Percentiles rank a stretch among this genome's conserved stretches.
These are phyloP conservation scores for Colletotrichum neosansevieriae DNA, from an alignment of 2,329 filamentous ascomycete species.

Conservation along the genomic window DNA sequence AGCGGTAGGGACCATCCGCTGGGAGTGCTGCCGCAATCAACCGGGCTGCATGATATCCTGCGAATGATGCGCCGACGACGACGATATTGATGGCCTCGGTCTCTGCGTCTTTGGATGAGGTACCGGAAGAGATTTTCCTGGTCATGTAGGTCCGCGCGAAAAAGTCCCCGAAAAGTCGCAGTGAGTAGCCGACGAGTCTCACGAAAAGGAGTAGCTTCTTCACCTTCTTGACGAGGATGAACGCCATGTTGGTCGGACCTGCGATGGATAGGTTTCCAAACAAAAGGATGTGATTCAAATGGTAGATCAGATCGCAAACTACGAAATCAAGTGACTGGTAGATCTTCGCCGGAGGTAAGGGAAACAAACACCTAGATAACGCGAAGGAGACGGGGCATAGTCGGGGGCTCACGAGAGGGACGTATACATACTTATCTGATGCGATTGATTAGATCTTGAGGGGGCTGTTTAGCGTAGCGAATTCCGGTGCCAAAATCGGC, in stretches of 20 bases:
- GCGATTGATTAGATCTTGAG: constrained; percentile 49
- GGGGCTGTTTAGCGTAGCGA: neutral
- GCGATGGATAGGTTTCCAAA: neutral
- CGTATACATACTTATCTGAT: constrained; percentile 48
- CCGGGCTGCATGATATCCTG: constrained; percentile 63
- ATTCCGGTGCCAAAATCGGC: constrained; percentile 9
- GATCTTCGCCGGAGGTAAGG: neutral
- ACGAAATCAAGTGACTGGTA: neutral
- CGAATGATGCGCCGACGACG: constrained; percentile 69
- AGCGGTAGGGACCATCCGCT: constrained; percentile 58
- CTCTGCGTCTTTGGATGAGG: constrained; percentile 30
- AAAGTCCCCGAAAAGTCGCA: constrained; percentile 37
- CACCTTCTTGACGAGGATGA: constrained; percentile 43
- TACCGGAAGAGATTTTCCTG: constrained; percentile 29
- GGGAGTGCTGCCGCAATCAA: constrained; percentile 62
- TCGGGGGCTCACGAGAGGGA: neutral
- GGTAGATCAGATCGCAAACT: neutral
- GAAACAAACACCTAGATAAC: neutral
- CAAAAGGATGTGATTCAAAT: neutral
- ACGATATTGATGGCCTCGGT: constrained; percentile 59
- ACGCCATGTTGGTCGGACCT: neutral
- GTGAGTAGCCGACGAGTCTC: constrained; percentile 46
- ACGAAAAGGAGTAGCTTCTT: constrained; percentile 47
- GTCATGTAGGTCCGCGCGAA: constrained; percentile 37
- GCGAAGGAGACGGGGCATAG: neutral